Conservation (phyloP, 768 basidiomycete species). For the Boletus reticulatus region DNA sequence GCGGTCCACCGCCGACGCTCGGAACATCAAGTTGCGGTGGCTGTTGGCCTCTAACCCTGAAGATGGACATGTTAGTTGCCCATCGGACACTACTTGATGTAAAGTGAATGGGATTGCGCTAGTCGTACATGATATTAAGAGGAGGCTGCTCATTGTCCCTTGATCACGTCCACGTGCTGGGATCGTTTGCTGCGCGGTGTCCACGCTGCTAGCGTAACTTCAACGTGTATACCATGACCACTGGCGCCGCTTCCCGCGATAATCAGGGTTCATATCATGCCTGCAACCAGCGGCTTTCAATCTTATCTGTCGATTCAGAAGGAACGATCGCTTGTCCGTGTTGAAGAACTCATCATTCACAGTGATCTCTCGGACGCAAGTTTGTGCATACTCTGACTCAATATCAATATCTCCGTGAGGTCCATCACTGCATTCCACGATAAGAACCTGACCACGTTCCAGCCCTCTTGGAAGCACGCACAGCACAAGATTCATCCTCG, state of each 20-base stretch:
- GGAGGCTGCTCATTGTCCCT: not conserved
- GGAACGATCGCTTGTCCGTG: too few relatives aligned
- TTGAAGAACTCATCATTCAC: too few relatives aligned
- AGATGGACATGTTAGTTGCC: not conserved
- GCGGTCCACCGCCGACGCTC: not conserved
- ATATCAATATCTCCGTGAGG: too few relatives aligned
- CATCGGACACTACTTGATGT: not conserved
- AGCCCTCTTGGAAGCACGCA: constrained; percentile 2
- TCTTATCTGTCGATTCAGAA: too few relatives aligned
- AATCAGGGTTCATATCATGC: not conserved
- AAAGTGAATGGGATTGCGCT: not conserved
- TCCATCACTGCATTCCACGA: not conserved
- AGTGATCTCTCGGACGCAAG: too few relatives aligned
- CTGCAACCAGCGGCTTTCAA: too few relatives aligned
- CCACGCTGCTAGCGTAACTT: not conserved
- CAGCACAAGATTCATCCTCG: constrained; percentile 11
- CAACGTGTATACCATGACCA: constrained; percentile 8
- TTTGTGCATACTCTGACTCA: too few relatives aligned
- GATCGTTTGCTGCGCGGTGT: not conserved
- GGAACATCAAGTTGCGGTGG: too few relatives aligned
- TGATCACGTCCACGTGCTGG: not conserved
- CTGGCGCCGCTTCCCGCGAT: not conserved
- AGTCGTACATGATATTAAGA: too few relatives aligned
- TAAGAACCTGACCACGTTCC: constrained; percentile 16
- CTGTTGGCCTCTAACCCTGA: too few relatives aligned